Conservation (phyloP, 495 filamentous ascomycete genomes). For the Penicillium flavigenum region DNA sequence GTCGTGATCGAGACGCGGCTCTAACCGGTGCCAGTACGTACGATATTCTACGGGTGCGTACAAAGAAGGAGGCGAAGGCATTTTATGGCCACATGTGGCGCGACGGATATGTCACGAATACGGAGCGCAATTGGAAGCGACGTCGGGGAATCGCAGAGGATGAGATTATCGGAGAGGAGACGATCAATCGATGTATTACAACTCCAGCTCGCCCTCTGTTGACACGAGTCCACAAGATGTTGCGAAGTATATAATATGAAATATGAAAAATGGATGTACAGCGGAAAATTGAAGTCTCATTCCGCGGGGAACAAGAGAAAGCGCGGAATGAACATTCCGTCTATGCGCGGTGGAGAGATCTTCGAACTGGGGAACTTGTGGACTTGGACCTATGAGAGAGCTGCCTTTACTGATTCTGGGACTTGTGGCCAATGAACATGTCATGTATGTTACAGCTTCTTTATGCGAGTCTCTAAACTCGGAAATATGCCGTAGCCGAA, state of each 20-base stretch:
- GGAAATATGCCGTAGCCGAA: constrained; percentile 17
- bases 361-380: neutral
- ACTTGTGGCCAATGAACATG: too few relatives aligned
- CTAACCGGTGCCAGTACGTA: constrained; percentile 30
- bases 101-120: constrained; percentile 30
- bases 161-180: constrained; percentile 9
- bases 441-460: neutral
- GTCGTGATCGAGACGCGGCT: constrained; percentile 28
- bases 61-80: constrained; percentile 18
- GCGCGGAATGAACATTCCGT: constrained; percentile 17
- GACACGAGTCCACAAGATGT: neutral
- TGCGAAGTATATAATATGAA: too few relatives aligned
- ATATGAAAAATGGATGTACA: too few relatives aligned
- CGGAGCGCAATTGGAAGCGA: constrained; percentile 33
- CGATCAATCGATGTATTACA: constrained; percentile 10
- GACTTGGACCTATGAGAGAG: neutral
- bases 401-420: constrained; percentile 5
- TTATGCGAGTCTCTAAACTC: constrained; percentile 1
- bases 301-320: neutral
- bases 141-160: constrained; percentile 24
- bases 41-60: constrained; percentile 30
- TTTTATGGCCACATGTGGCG: constrained; percentile 27
- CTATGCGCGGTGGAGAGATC: neutral
- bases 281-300: neutral
- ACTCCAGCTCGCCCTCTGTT: neutral